Base-by-base conservation (phyloP, 306 rosid genomes). In the Quercus dentata region DNA sequence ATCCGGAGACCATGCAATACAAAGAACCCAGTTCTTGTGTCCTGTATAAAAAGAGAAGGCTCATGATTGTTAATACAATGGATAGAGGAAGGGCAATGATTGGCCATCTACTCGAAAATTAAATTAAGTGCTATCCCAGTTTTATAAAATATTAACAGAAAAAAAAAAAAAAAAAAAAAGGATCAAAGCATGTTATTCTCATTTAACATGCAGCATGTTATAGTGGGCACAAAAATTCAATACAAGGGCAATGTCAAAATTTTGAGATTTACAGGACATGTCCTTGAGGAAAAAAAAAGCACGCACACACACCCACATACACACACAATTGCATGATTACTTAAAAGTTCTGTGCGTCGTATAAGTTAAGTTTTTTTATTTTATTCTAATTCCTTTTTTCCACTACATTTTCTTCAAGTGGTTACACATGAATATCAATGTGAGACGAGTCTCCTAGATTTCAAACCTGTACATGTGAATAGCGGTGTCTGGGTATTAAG, bases 1-100 rank as follows among this genome's bases (percentile, higher is more conserved):
- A 79, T 95, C 98, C 2, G 96, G 97, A 72, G 99, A 95, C 99
- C 98, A 95, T 23, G 94, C 93, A 88, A 93, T 88, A 78, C 90
- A 91, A 70, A 95, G 99, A 76, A 95, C 99, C 98, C 96, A 93
- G 80, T 89, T 95, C 84, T 83, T 91, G 85, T 95, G 97, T 69
- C 99, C 98, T 95, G 86, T 65, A 74, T 30, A 71, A 82, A 74
- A 80, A 55, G n/a, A 51, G 33, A 67, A 55, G 56, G 74, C 28
- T 52, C 51, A 56, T 61, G 17, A 49, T 12, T 25, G 77, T 76
- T 31, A 74, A 82, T 52, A 30, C 20, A 80, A 67, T 17, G 54
- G 69, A 59, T 49, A 27, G 14, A 65, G 9, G 46, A 13, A 74
- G 63, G 56, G 31, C 14, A 6, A 70, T 51, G 7, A 9, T 6